Base-by-base conservation (phyloP, 176 grass and related monocot genomes). In the Oryza meridionalis region DNA sequence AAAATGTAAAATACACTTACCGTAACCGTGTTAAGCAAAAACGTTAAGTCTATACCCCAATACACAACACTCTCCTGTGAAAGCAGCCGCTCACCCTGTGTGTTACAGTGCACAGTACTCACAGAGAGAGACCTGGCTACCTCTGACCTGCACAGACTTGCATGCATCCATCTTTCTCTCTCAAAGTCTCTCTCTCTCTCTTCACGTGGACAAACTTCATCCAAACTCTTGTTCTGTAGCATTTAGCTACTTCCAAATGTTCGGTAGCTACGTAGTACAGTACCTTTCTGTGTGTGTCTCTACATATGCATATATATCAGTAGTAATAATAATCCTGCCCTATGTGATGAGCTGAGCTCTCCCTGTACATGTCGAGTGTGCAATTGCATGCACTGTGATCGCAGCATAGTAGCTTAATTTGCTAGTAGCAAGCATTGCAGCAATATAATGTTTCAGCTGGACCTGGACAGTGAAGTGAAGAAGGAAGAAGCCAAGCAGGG, bases 181-280 rank as follows among this genome's bases (percentile, higher is more conserved):
- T 32, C 27, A 35, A 35, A 35, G 33, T 9, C 72, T 19, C 33
- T 50, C 29, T 10, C 82, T 64, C 53, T 77, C 83, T 77, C 83
- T 84, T 83, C 74, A 86, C 74, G 79, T 79, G 88, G 69, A 86
- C 70, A 76, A 32, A 58, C 46, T 82, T 74, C 46, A 77, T 19
- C 79, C 68, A 47, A 25, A 24, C 22, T 86, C 22, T 86, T 90
- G 80, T 90, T 84, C 75, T 75, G 75, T 87, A 90, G 79, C 84
- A 83, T 78, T 86, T 69, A 86, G 80, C 84, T 74, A 51, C 58
- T 32, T 90, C 84, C 75, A 79, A 83, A 75, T 79, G 75, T 75
- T 83, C 16, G 51, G 22, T 86, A 79, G 79, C 80, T n/a, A 11
- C 17, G 6, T 9, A 62, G 0, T 13, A n/a, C n/a, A 40, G 38